These are phyloP conservation scores for Clonostachys byssicola DNA, from an alignment of 2,329 filamentous ascomycete genomes.

Conservation along the genomic window DNA sequence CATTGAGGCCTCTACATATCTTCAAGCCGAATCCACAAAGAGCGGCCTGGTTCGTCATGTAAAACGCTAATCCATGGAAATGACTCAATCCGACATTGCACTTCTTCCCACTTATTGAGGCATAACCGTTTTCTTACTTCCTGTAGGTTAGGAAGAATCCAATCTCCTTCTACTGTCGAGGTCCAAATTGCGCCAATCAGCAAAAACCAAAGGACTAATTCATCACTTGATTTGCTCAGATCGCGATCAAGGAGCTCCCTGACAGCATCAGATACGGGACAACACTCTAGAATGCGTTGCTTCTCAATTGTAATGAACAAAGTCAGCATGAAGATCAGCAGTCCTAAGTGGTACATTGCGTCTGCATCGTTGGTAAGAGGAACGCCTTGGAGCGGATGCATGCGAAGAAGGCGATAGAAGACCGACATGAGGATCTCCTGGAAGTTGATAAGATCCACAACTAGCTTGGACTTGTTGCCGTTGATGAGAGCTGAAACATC, in stretches of 20 bases:
- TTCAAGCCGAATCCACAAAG: background rate
- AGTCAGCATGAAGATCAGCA: background rate
- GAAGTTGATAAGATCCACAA: background rate
- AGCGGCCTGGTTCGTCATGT: background rate
- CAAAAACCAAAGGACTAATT: background rate
- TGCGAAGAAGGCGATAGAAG: background rate
- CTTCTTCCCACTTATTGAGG: background rate
- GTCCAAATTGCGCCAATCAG: slow-evolving; percentile 1
- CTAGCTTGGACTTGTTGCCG: background rate
- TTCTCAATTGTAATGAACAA: background rate
- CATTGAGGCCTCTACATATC: background rate
- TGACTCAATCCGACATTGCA: background rate
- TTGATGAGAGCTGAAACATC: background rate
- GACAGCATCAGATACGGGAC: background rate
- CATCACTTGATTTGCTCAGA: background rate
- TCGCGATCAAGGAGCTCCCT: background rate
- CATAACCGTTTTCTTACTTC: background rate
- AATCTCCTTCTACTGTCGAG: background rate
- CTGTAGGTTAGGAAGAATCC: background rate
- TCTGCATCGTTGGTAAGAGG: background rate
- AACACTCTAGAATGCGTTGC: background rate
- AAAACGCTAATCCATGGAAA: background rate
- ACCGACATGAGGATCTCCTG: background rate
- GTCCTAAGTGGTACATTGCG: background rate
- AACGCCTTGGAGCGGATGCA: background rate